A percentile compares a stretch with the other conserved stretches of the same genome.
Evolutionary conservation across 164 flowering plant genomes (phyloP).

Genomic region (Vitis amurensis): DNA sequence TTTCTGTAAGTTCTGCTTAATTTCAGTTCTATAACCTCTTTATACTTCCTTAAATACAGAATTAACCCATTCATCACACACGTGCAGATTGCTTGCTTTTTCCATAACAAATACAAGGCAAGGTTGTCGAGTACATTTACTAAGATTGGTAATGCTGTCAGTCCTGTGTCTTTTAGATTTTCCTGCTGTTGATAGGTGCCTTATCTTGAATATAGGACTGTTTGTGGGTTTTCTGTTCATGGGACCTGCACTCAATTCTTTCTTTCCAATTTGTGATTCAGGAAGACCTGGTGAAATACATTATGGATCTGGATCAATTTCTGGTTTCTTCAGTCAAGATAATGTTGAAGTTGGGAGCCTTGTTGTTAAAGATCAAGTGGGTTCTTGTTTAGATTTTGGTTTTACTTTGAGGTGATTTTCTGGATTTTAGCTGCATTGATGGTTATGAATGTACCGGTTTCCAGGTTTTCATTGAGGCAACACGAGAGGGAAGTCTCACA

Average conservation of each 20-base stretch:
- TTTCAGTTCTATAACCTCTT: background rate
- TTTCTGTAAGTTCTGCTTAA: slow-evolving; percentile 43
- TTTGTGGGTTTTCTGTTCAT: background rate
- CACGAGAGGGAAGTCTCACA: slow-evolving; percentile 45
- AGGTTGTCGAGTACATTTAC: slow-evolving; percentile 55
- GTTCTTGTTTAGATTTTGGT: background rate
- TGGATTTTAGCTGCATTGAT: background rate
- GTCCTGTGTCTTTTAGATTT: background rate
- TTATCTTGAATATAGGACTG: background rate
- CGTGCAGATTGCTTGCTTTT: slow-evolving; percentile 74
- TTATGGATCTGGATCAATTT: slow-evolving; percentile 51
- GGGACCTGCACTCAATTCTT: no score
- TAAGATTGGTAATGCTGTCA: slow-evolving; percentile 41
- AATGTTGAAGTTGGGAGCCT: slow-evolving; percentile 45
- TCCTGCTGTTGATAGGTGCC: background rate
- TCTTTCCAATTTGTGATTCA: slow-evolving; percentile 13
- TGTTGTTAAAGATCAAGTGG: slow-evolving; percentile 45
- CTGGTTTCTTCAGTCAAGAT: slow-evolving; percentile 56
- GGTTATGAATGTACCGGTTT: background rate
- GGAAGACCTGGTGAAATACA: slow-evolving; percentile 36
- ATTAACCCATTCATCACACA: background rate
- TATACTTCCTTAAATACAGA: background rate
- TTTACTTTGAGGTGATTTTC: background rate
- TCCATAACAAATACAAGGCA: slow-evolving; percentile 63
- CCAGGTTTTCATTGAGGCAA: slow-evolving; percentile 55